Evolutionary conservation across 164 flowering plant genomes (phyloP).

Genomic region (Dillenia turbinata): DNA sequence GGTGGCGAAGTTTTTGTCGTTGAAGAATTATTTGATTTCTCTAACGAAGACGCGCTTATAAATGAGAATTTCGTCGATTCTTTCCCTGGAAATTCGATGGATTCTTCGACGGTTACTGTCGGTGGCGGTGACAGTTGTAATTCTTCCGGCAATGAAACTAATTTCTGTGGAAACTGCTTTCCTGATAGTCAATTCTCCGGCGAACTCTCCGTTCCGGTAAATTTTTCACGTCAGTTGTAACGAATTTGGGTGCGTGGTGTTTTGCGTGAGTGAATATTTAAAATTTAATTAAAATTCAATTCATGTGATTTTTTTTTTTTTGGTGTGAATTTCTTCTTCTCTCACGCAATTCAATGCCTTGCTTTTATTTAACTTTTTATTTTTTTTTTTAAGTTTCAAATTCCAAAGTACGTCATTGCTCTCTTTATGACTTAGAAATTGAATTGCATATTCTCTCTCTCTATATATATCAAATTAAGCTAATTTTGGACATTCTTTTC

Average conservation of each 20-base stretch:
- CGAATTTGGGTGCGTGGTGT: too few relatives aligned
- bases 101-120: conserved; percentile 34
- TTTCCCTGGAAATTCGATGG: conserved; percentile 28
- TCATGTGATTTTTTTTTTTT: background rate
- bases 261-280: background rate
- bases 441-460: too few relatives aligned
- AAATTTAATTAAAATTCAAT: background rate
- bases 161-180: conserved; percentile 29
- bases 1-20: conserved; percentile 13
- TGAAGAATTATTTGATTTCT: conserved; percentile 54
- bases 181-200: conserved; percentile 53
- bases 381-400: background rate
- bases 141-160: conserved; percentile 50
- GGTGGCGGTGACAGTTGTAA: conserved; percentile 46
- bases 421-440: too few relatives aligned
- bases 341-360: background rate
- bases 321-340: too few relatives aligned
- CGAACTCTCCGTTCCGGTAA: conserved; percentile 90
- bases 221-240: background rate
- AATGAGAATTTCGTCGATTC: conserved; percentile 35
- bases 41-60: conserved; percentile 39
- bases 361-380: background rate
- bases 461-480: too few relatives aligned
- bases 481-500: too few relatives aligned
- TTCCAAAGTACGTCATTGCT: too few relatives aligned